Evolutionary conservation across 2,329 filamentous ascomycete genomes (phyloP).

Genomic region (Niveomyces coronatus): DNA sequence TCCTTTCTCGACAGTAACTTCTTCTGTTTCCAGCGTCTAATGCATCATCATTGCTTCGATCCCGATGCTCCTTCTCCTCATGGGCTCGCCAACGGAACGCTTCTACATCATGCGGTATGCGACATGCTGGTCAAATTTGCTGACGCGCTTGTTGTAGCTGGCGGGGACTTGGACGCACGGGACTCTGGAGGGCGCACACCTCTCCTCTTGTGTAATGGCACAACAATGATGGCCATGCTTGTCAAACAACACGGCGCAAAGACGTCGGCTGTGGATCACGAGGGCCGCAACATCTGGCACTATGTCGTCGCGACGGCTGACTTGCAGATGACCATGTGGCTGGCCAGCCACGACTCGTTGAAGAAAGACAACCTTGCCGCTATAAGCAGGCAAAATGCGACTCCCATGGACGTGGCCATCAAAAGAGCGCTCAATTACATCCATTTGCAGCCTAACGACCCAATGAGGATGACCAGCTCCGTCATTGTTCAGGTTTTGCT

Average conservation of each 20-base stretch:
- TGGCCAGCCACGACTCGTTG: slow-evolving; percentile 20
- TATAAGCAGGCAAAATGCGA: slow-evolving; percentile 14
- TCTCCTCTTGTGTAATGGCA: slow-evolving; percentile 23
- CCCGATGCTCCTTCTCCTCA: slow-evolving; percentile 15
- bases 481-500: background rate
- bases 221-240: slow-evolving; percentile 17
- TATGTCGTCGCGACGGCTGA: slow-evolving; percentile 25
- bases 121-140: slow-evolving; percentile 18
- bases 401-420: slow-evolving; percentile 24
- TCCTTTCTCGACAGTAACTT: slow-evolving; percentile 18
- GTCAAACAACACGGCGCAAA: slow-evolving; percentile 16
- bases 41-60: slow-evolving; percentile 21
- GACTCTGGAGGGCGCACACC: slow-evolving; percentile 24
- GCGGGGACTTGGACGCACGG: slow-evolving; percentile 18
- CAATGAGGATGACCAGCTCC: background rate
- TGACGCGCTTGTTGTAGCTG: slow-evolving; percentile 17
- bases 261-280: slow-evolving; percentile 20
- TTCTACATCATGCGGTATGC: slow-evolving; percentile 23
- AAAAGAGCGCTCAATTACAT: slow-evolving; percentile 1
- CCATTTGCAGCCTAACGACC: background rate
- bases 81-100: slow-evolving; percentile 14
- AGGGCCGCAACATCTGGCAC: slow-evolving; percentile 29
- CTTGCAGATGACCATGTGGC: slow-evolving; percentile 18
- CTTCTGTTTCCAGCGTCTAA: slow-evolving; percentile 18
- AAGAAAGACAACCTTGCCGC: slow-evolving; percentile 18